phyloP scores from a whole-genome alignment of 1,284 basidiomycete genomes.

The Moesziomyces globuligerus region DNA sequence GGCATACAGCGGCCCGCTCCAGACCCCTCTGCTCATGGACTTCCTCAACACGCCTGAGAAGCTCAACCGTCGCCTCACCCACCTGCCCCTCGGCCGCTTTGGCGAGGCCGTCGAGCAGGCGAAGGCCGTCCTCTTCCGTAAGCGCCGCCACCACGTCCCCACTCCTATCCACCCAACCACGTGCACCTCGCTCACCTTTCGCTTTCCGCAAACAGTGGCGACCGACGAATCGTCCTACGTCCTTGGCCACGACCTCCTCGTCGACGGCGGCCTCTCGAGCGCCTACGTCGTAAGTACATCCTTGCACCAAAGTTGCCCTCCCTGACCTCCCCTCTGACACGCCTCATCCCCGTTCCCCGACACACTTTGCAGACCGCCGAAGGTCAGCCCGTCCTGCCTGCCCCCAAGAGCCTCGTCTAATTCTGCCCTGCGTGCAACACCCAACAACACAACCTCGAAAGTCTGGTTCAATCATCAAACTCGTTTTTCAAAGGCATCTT shows the following conservation, averaged over 20 bases:
- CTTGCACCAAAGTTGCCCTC: too few relatives aligned
- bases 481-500: too few relatives aligned
- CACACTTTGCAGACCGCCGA: constrained; percentile 53
- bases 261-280: constrained; percentile 41
- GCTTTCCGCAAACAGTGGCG: constrained; percentile 70
- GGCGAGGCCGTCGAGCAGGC: constrained; percentile 95
- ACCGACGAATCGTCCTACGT: constrained; percentile 70
- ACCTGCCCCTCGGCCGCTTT: constrained; percentile 95
- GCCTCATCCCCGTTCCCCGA: background rate
- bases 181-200: background rate
- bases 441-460: background rate
- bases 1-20: constrained; percentile 68
- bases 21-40: constrained; percentile 89
- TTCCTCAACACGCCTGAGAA: constrained; percentile 98
- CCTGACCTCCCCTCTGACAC: background rate
- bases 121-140: constrained; percentile 82
- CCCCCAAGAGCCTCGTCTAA: constrained; percentile 47
- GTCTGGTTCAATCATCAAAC: too few relatives aligned
- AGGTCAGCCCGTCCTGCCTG: constrained; percentile 38
- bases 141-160: too few relatives aligned
- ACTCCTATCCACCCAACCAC: too few relatives aligned
- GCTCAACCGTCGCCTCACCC: constrained; percentile 85
- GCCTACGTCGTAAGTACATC: constrained; percentile 48
- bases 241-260: constrained; percentile 68
- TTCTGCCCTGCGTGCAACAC: background rate